Conservation (phyloP, 1,284 basidiomycete genomes). For the Irpex lacteus region DNA sequence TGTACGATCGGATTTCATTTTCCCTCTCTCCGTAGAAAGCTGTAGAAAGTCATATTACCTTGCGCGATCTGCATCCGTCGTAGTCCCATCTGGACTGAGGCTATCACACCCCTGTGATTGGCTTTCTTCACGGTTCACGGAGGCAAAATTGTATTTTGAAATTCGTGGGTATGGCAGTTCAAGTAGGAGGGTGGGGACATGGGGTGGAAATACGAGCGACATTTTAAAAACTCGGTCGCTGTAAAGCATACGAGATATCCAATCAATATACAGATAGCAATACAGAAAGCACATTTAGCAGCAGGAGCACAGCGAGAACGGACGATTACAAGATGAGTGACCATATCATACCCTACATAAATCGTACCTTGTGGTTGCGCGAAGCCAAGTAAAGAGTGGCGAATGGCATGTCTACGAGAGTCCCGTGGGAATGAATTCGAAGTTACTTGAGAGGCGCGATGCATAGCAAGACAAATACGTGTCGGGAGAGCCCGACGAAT, state of each 20-base stretch:
- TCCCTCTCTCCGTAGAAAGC: not conserved
- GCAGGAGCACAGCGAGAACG: conserved; percentile 1
- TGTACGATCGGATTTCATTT: conserved; percentile 14
- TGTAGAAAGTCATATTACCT: not conserved
- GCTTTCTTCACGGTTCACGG: not conserved
- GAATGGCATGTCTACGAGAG: conserved; percentile 3
- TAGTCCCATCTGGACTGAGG: not conserved
- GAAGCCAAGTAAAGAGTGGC: not conserved
- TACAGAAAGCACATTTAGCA: not conserved
- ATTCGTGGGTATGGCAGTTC: not conserved
- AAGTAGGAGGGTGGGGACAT: not conserved
- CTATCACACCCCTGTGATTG: not conserved
- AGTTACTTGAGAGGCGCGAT: not conserved
- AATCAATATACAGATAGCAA: not conserved
- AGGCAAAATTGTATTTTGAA: not conserved
- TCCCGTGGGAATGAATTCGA: not conserved
- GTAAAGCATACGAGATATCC: not conserved
- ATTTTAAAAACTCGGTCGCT: not conserved
- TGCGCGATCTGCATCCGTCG: conserved; percentile 3
- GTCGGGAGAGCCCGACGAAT: not conserved
- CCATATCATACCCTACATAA: conserved; percentile 4
- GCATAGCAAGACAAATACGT: not conserved
- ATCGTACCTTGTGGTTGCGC: not conserved
- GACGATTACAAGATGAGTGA: not conserved
- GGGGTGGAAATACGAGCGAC: not conserved